Conservation (phyloP, 1,284 basidiomycete species). For the Garcileccinum viscosum region DNA sequence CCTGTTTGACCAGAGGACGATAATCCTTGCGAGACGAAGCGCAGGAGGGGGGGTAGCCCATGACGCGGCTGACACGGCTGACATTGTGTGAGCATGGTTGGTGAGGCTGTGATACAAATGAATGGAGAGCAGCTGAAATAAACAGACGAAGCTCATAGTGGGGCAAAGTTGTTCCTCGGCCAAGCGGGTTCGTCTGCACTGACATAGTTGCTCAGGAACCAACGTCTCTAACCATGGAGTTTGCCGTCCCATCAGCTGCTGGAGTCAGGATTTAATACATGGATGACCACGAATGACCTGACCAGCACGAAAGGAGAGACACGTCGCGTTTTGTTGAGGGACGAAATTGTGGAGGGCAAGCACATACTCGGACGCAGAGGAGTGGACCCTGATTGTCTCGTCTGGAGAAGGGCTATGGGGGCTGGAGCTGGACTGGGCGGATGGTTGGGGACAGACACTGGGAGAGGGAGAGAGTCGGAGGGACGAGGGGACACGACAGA, state of each 20-base stretch:
- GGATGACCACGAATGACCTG: slow-evolving; percentile 90
- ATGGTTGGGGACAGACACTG: slow-evolving; percentile 17
- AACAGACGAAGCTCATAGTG: slow-evolving; percentile 46
- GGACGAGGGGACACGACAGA: slow-evolving; percentile 60
- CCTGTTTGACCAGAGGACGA: slow-evolving; percentile 52
- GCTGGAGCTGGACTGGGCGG: slow-evolving; percentile 20
- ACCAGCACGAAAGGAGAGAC: slow-evolving; percentile 87
- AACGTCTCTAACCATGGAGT: slow-evolving; percentile 85
- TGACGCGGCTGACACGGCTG: slow-evolving; percentile 57
- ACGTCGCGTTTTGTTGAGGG: slow-evolving; percentile 78
- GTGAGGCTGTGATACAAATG: slow-evolving; percentile 23
- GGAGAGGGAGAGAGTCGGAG: slow-evolving; percentile 54
- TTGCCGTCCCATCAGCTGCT: slow-evolving; percentile 99
- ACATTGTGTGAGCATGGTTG: slow-evolving; percentile 55
- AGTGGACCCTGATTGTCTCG: slow-evolving; percentile 48
- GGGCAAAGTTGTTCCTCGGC: slow-evolving; percentile 57
- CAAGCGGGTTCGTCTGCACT: slow-evolving; percentile 61
- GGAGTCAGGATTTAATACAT: slow-evolving; percentile 84
- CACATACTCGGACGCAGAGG: slow-evolving; percentile 64
- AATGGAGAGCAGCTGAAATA: slow-evolving; percentile 3
- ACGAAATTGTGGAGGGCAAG: slow-evolving; percentile 88
- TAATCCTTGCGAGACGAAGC: slow-evolving; percentile 44
- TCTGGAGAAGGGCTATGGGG: slow-evolving; percentile 47
- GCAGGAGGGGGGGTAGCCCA: slow-evolving; percentile 56
- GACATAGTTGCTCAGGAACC: slow-evolving; percentile 97